Evolutionary conservation across 73 alveolate genomes (phyloP).

Genomic region (Uronychia setigera): DNA sequence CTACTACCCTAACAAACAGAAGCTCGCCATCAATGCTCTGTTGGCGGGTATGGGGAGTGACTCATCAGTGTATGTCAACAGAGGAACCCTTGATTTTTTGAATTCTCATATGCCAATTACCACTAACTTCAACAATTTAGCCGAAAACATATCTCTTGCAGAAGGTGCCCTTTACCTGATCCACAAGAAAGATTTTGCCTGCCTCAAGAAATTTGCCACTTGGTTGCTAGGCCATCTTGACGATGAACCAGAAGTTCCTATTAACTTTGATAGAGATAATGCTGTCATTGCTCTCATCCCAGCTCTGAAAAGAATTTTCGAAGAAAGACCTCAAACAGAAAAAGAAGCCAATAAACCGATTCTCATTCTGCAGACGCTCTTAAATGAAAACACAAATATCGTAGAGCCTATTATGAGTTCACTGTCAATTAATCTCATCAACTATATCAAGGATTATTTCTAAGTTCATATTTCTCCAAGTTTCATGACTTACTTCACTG

Average conservation of each 20-base stretch:
- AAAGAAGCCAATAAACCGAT: constrained; percentile 40
- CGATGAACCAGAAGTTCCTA: constrained; percentile 59
- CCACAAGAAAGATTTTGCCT: constrained; percentile 80
- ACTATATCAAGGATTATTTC: constrained; percentile 45
- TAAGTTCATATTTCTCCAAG: neutral
- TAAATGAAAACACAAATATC: constrained; percentile 43
- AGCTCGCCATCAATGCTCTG: constrained; percentile 77
- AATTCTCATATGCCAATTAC: constrained; percentile 85
- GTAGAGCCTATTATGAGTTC: constrained; percentile 37
- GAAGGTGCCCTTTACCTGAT: constrained; percentile 73
- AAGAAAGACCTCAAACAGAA: constrained; percentile 9
- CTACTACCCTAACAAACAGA: constrained; percentile 77
- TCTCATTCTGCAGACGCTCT: constrained; percentile 46
- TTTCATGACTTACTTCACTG: constrained; percentile 3
- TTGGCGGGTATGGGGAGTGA: constrained; percentile 77
- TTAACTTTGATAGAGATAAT: constrained; percentile 35
- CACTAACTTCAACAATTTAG: constrained; percentile 68
- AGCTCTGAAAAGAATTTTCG: constrained; percentile 45
- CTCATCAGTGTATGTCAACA: constrained; percentile 72
- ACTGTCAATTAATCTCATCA: constrained; percentile 50
- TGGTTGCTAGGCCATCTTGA: constrained; percentile 89
- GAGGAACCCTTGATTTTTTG: constrained; percentile 85
- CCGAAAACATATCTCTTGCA: constrained; percentile 74
- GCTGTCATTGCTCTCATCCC: constrained; percentile 62
- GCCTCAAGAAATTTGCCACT: constrained; percentile 79